A percentile compares a stretch with the other conserved stretches of the same genome.
phyloP scores from a whole-genome alignment of 768 basidiomycete genomes.

The Tylopilus vinaceipallidus region DNA sequence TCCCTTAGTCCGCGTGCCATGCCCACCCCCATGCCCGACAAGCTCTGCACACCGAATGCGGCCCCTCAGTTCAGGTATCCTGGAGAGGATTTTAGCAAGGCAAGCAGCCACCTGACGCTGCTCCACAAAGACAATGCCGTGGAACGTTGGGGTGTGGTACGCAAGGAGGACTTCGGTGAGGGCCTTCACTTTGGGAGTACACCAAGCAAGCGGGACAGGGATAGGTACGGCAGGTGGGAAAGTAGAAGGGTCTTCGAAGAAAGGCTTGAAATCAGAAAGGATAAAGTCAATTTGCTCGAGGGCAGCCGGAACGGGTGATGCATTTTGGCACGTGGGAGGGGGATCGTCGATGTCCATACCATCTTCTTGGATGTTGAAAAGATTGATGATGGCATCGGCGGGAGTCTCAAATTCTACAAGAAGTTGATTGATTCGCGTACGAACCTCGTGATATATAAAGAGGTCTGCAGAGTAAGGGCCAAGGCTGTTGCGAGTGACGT shows the following conservation, averaged over 20 bases:
- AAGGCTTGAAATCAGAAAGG: slow-evolving; percentile 43
- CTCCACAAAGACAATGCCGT: slow-evolving; percentile 85
- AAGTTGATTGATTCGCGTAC: slow-evolving; percentile 44
- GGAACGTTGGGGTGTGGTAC: slow-evolving; percentile 56
- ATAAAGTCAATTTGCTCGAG: slow-evolving; percentile 48
- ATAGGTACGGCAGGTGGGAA: slow-evolving; percentile 35
- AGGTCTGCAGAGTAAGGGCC: slow-evolving; percentile 76
- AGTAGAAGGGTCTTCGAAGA: slow-evolving; percentile 34
- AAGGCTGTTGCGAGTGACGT: slow-evolving; percentile 56
- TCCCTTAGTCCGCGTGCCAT: slow-evolving; percentile 24
- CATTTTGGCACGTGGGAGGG: slow-evolving; percentile 13
- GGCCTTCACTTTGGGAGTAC: slow-evolving; percentile 66
- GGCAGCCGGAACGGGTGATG: slow-evolving; percentile 35
- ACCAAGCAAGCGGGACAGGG: slow-evolving; percentile 56
- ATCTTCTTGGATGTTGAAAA: slow-evolving; percentile 17
- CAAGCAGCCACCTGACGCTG: slow-evolving; percentile 78
- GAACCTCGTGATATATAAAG: slow-evolving; percentile 63
- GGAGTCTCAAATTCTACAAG: slow-evolving; percentile 29
- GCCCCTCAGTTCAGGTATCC: slow-evolving; percentile 54
- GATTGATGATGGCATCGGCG: slow-evolving; percentile 17
- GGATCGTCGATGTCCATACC: slow-evolving; percentile 31
- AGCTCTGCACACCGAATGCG: slow-evolving; percentile 62
- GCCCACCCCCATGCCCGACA: slow-evolving; percentile 62
- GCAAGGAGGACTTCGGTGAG: slow-evolving; percentile 61
- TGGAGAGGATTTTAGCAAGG: slow-evolving; percentile 62